Conservation (phyloP, 1,139 yeast species). For the Suhomyces guaymorum region DNA sequence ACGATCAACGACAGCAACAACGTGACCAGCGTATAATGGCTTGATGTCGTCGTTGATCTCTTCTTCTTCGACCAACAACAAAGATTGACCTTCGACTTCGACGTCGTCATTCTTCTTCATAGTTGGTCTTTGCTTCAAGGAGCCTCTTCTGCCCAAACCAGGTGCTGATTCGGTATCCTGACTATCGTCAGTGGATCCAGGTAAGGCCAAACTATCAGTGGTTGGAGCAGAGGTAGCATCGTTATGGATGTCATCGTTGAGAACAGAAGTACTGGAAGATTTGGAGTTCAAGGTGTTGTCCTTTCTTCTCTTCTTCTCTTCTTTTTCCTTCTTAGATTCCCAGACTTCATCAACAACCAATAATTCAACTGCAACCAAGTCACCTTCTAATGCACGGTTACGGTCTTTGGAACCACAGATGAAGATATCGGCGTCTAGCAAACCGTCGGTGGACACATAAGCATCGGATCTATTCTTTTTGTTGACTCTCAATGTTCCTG, state of each 20-base stretch:
- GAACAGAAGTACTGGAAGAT: slow-evolving; percentile 36
- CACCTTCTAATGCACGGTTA: slow-evolving; percentile 96
- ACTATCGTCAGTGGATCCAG: slow-evolving; percentile 20
- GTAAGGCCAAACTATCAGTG: slow-evolving; percentile 10
- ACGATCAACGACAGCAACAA: slow-evolving; percentile 95
- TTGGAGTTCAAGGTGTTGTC: slow-evolving; percentile 50
- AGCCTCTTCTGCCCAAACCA: slow-evolving; percentile 77
- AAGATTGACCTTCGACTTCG: slow-evolving; percentile 96
- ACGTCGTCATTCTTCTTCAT: slow-evolving; percentile 98
- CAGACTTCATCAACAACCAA: slow-evolving; percentile 96
- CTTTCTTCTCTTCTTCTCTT: slow-evolving; percentile 92
- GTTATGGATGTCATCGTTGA: slow-evolving; percentile 65
- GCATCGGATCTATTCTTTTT: slow-evolving; percentile 97
- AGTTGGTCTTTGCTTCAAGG: slow-evolving; percentile 94
- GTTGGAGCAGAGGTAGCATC: slow-evolving; percentile 60
- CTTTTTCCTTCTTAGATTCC: slow-evolving; percentile 95
- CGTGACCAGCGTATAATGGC: slow-evolving; percentile 97
- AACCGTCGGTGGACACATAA: slow-evolving; percentile 93
- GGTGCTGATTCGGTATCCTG: slow-evolving; percentile 23
- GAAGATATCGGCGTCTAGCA: slow-evolving; percentile 92
- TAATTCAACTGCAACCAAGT: slow-evolving; percentile 90
- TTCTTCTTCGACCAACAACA: slow-evolving; percentile 89
- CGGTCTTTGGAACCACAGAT: slow-evolving; percentile 99
- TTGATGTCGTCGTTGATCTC: slow-evolving; percentile 90
- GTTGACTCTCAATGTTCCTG: slow-evolving; percentile 90